Evolutionary conservation across 352 stramenopile species (phyloP), one percentile per base, ranked within the genome.

Genomic region (Phytopythium ostracodes): DNA sequence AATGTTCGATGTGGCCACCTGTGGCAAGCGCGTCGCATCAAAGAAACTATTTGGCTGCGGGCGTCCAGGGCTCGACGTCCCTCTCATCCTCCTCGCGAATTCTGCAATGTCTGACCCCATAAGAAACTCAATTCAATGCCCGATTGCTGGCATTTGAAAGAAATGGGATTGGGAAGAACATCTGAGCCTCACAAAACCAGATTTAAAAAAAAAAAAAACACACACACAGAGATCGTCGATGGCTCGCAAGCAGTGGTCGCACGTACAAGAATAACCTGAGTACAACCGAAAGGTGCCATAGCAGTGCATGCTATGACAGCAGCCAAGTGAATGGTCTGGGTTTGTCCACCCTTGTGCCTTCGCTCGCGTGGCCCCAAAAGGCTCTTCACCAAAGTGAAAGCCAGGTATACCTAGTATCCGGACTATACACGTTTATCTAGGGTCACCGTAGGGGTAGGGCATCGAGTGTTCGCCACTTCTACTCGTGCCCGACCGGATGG

Each of bases 361-460:
- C 29, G 29, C 29, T 33, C 29, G 7, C 33, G 33, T 38, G 33
- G 33, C 7, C 33, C 7, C 10, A 38, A 11, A 38, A 38, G 33
- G 33, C 3, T 44, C 38, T n/a, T 7, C 38, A 44, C 38, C 43
- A 50, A 50, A 10, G 22, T 54, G 47, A 2, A 17, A 49, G 7
- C 7, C 42, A 24, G 42, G 29, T 56, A 56, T 43, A 56, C 50
- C 43, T 2, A 14, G 2, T 56, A 56, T 56, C 50, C 50, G 50
- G 50, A 44, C 33, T 58, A 58, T 58, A 58, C 52, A 22, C 31
- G 18, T 3, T 36, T 18, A 22, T n/a, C n/a, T n/a, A n/a, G n/a
- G 49, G 14, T 40, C 20, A 20, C 12, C 22, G 7, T 24, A 24
- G 22, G 31, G 5, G 2, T 42, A 33, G 50, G 42, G 42, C 42